phyloP scores from a whole-genome alignment of 306 rosid species.

The Erythrophleum fordii region DNA sequence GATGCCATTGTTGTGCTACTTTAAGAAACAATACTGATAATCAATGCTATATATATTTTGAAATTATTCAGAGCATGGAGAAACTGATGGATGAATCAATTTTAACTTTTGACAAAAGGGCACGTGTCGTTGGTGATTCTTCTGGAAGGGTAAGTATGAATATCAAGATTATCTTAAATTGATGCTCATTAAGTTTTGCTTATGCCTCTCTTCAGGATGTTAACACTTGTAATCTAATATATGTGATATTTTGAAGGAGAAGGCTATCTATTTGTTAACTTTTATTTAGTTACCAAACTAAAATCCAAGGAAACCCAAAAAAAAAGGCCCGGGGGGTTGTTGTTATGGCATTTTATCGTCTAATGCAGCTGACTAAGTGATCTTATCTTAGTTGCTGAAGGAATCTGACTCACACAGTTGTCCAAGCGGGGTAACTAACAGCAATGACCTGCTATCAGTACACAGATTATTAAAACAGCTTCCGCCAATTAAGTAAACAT shows the following conservation, averaged over 20 bases:
- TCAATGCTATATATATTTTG: conserved; percentile 17
- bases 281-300: background rate
- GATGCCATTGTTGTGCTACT: conserved; percentile 21
- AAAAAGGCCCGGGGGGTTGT: background rate
- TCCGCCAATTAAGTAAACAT: no score
- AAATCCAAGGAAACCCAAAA: background rate
- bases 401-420: background rate
- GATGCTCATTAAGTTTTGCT: conserved; percentile 22
- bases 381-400: background rate
- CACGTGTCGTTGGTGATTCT: conserved; percentile 44
- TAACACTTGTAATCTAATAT: conserved; percentile 1
- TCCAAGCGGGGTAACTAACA: background rate
- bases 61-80: conserved; percentile 69
- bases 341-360: background rate
- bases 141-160: conserved; percentile 59
- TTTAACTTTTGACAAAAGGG: conserved; percentile 42
- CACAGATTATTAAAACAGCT: background rate
- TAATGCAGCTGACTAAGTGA: conserved; percentile 1
- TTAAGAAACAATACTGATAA: conserved; percentile 26
- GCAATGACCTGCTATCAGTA: background rate
- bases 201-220: conserved; percentile 7
- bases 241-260: background rate
- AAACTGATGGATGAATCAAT: conserved; percentile 54
- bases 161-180: conserved; percentile 32
- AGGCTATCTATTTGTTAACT: background rate